phyloP scores from a whole-genome alignment of 2,329 filamentous ascomycete genomes.

The Cercospora beticola region DNA sequence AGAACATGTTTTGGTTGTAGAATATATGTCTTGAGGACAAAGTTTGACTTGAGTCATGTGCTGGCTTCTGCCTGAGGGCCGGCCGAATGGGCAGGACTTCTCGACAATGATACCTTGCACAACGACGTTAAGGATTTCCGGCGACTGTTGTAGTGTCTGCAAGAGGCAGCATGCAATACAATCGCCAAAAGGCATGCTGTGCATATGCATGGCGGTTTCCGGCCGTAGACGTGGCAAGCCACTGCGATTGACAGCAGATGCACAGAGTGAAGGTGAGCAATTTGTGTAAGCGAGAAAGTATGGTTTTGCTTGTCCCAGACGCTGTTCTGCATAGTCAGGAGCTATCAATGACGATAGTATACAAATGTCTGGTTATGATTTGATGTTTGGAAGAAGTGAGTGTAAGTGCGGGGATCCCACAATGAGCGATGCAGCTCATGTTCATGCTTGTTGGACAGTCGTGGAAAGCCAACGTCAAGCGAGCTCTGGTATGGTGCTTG shows the following conservation, averaged over 20 bases:
- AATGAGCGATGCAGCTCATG: not conserved
- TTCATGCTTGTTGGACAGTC: not conserved
- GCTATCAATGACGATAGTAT: not conserved
- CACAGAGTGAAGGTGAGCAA: not conserved
- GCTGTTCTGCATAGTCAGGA: not conserved
- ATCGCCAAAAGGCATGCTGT: no score
- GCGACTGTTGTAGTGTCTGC: no score
- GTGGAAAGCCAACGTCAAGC: not conserved
- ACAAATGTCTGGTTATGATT: not conserved
- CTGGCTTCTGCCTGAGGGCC: not conserved
- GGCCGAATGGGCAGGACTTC: no score
- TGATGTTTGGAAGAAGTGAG: not conserved
- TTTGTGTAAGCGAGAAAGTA: not conserved
- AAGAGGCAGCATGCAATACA: no score
- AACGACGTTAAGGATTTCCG: no score
- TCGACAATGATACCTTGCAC: no score
- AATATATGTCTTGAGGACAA: not conserved
- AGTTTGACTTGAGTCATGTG: not conserved
- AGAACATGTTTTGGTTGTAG: not conserved
- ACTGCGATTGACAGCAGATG: not conserved
- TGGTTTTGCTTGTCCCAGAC: not conserved
- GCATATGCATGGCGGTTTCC: no score
- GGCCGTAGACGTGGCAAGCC: not conserved
- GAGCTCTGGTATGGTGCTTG: not conserved
- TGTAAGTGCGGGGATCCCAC: not conserved